Conservation (phyloP, 306 rosid species). For the Prunus persica region DNA sequence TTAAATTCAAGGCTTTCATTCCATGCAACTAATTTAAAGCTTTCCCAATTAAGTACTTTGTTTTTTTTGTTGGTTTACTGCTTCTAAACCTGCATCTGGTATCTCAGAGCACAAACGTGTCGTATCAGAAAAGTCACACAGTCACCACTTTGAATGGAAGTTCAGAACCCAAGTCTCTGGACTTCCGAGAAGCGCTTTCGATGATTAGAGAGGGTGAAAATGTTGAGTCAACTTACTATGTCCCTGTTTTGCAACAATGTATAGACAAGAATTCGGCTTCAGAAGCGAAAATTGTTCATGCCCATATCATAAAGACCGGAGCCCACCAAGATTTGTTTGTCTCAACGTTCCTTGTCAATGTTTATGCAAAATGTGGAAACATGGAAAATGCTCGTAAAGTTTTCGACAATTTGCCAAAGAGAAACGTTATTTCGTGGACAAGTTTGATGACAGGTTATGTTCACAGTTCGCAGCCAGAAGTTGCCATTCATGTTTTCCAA, state of each 20-base stretch:
- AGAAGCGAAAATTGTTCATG: constrained; percentile 50
- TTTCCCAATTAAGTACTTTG: background rate
- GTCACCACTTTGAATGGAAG: constrained; percentile 31
- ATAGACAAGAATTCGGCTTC: constrained; percentile 38
- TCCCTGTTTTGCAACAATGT: constrained; percentile 64
- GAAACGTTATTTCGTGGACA: constrained; percentile 69
- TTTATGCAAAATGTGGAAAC: constrained; percentile 66
- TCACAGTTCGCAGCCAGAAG: constrained; percentile 51
- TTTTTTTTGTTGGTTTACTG: background rate
- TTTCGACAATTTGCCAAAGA: constrained; percentile 51
- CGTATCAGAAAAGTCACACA: constrained; percentile 51
- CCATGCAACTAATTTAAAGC: background rate
- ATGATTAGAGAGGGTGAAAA: constrained; percentile 33
- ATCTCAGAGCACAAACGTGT: constrained; percentile 50
- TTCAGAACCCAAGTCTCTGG: constrained; percentile 40
- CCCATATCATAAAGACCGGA: constrained; percentile 68
- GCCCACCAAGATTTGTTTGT: constrained; percentile 49
- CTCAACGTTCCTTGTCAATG: constrained; percentile 50
- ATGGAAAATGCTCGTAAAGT: constrained; percentile 57
- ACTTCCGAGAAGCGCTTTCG: constrained; percentile 56
- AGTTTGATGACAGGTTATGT: constrained; percentile 66
- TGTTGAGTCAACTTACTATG: constrained; percentile 46
- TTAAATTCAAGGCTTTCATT: background rate
- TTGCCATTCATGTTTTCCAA: constrained; percentile 47
- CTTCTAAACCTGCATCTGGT: background rate